These are phyloP conservation scores for Babesia divergens DNA, from an alignment of 169 alveolate genomes.

Conservation along the genomic window DNA sequence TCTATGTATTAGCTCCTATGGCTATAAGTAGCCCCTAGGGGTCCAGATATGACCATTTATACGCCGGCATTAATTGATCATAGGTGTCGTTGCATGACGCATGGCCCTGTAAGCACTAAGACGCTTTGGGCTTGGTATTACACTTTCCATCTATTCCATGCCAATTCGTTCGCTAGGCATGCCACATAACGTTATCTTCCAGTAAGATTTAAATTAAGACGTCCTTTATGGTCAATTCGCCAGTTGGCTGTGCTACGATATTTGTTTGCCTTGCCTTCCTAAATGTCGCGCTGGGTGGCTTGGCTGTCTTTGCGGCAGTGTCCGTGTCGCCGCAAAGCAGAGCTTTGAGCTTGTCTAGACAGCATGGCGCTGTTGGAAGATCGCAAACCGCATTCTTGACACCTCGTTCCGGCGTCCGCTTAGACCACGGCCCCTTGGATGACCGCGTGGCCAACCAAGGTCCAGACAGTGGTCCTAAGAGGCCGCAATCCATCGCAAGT, in stretches of 20 bases:
- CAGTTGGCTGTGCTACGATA: not conserved
- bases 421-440: not conserved
- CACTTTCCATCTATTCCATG: too few species aligned
- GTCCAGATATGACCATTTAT: too few species aligned
- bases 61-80: too few species aligned
- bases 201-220: not conserved
- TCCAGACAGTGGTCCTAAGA: not conserved
- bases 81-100: too few species aligned
- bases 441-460: not conserved
- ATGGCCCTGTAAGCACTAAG: too few species aligned
- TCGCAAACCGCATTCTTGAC: not conserved
- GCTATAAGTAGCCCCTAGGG: too few species aligned
- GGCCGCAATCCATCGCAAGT: slow-evolving; percentile 19
- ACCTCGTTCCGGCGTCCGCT: not conserved
- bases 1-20: too few species aligned
- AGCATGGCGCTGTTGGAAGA: not conserved
- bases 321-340: not conserved
- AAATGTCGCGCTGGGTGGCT: not conserved
- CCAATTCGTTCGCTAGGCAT: too few species aligned
- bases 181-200: too few species aligned
- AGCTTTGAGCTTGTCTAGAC: not conserved
- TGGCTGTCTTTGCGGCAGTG: not conserved
- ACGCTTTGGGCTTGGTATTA: not conserved
- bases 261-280: slow-evolving; percentile 14
- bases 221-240: not conserved